These are phyloP conservation scores for Candolleomyces eurysporus DNA, from an alignment of 768 basidiomycete genomes.

Conservation along the genomic window DNA sequence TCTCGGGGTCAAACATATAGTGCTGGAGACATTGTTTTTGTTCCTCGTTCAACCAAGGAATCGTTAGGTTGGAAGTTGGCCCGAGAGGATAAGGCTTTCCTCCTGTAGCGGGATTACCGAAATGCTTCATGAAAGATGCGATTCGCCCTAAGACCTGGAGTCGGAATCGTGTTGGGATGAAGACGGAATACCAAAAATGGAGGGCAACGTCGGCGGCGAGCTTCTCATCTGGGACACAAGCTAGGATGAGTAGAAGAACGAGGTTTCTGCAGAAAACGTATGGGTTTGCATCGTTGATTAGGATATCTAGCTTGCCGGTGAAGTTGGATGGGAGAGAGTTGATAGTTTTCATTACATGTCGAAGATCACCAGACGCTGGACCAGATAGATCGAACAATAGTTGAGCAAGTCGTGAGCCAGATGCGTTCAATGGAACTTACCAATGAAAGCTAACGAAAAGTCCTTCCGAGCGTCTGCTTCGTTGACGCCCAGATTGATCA, in stretches of 20 bases:
- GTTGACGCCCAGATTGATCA: background rate
- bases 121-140: slow-evolving; percentile 13
- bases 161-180: slow-evolving; percentile 33
- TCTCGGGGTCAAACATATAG: background rate
- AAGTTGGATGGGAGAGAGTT: slow-evolving; percentile 43
- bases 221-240: slow-evolving; percentile 25
- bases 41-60: background rate
- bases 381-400: too few species aligned
- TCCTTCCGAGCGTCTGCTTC: background rate
- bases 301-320: slow-evolving; percentile 34
- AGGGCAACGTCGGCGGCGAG: slow-evolving; percentile 42
- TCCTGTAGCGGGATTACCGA: background rate
- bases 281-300: slow-evolving; percentile 38
- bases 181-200: slow-evolving; percentile 49
- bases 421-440: background rate
- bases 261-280: slow-evolving; percentile 38
- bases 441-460: background rate
- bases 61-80: slow-evolving; percentile 1
- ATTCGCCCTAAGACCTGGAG: slow-evolving; percentile 14
- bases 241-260: slow-evolving; percentile 38
- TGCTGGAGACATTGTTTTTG: background rate
- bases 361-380: slow-evolving; percentile 46
- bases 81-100: background rate
- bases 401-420: background rate
- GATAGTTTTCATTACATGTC: slow-evolving; percentile 40